phyloP scores from a whole-genome alignment of 78 protist species.

The slime mould (Dictyostelium discoideum) region dicty_2.7 NC_007088.5:8368501-8369000 shows the following conservation, averaged over 20 bases:
- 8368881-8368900: too few relatives aligned
- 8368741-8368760: slow-evolving; percentile 78
- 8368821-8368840: not conserved
- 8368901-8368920: too few relatives aligned
- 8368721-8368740: slow-evolving; percentile 63
- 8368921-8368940: too few relatives aligned
- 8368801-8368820: too few relatives aligned
- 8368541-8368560: slow-evolving; percentile 69
- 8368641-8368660: slow-evolving; percentile 87
- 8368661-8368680: slow-evolving; percentile 74
- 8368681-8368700: slow-evolving; percentile 44
- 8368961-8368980: too few relatives aligned
- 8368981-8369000: too few relatives aligned
- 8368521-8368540: slow-evolving; percentile 81
- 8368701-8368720: slow-evolving; percentile 50
- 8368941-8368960: too few relatives aligned
- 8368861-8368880: too few relatives aligned
- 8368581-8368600: slow-evolving; percentile 68
- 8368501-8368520: slow-evolving; percentile 86
- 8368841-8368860: too few relatives aligned
- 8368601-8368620: slow-evolving; percentile 80
- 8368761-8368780: slow-evolving; percentile 16
- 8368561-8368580: slow-evolving; percentile 81
- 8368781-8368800: not conserved
- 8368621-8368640: slow-evolving; percentile 45